Evolutionary conservation across 1,139 yeast species (phyloP), one percentile per base, ranked within the genome.

Genomic region (Kodamaea derodonti): DNA sequence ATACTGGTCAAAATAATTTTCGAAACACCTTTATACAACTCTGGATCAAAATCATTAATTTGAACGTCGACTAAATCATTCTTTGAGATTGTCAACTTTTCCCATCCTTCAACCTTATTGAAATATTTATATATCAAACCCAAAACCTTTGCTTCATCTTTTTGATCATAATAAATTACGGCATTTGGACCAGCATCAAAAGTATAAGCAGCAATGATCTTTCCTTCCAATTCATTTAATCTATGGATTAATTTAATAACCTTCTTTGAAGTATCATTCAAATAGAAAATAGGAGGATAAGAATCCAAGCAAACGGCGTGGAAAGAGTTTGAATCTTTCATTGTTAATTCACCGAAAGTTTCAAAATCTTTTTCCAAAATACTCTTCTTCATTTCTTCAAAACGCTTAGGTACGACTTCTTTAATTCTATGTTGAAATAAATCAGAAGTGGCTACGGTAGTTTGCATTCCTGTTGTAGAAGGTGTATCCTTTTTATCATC

Each of bases 131-230:
- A 63, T 35, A 84, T 58, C 47, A 78, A 64, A 8, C 84, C 76
- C 50, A 83, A 70, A 9, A 92, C 81, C 45, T 69, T 69, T 20
- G 63, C 53, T 60, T 88, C 96, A 60, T 90, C 75, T 47, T 79
- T 69, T 47, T 74, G 73, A 54, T 83, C 79, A 58, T 90, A 92
- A 67, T 92, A 92, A 42, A 92, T 76, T 32, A 92, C 99, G 11
- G 97, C 95, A 63, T 92, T 92, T 58, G 99, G 98, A 53, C 99
- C 99, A 26, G 99, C 99, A 60, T 92, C 99, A 54, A 84, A 92
- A 3, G 99, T 94, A 62, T 92, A 92, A 24, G 97, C 97, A 16
- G 95, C 97, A 36, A 88, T 71, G 13, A 73, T 72, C 49, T 73
- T 69, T 33, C 84, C 84, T 45, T 74, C 80, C 35, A 57, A 56